Conservation (phyloP, 306 rosid genomes). For the Herpetospermum pedunculosum region DNA sequence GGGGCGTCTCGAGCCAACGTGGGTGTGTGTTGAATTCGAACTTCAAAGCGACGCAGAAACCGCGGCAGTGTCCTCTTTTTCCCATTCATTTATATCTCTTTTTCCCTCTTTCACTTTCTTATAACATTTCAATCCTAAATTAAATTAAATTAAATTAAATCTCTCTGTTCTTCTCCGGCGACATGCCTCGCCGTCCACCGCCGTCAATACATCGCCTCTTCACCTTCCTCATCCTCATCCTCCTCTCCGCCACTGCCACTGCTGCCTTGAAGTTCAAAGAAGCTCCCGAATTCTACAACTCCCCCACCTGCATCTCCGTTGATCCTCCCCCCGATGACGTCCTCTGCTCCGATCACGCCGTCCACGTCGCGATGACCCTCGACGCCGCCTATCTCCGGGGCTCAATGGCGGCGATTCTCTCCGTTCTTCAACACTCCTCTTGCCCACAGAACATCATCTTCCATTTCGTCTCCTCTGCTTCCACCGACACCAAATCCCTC, state of each 20-base stretch:
- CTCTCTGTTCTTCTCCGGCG: neutral
- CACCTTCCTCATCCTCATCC: neutral
- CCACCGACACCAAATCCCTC: constrained; percentile 16
- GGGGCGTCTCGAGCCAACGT: neutral
- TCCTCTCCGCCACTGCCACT: constrained; percentile 1
- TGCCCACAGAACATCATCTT: constrained; percentile 71
- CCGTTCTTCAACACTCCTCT: constrained; percentile 88
- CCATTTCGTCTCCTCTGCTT: constrained; percentile 61
- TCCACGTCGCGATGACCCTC: constrained; percentile 86
- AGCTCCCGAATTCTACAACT: constrained; percentile 88
- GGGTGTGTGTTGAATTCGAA: constrained; percentile 15
- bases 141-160: too few relatives aligned
- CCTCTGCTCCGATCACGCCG: constrained; percentile 28
- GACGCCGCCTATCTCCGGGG: constrained; percentile 85
- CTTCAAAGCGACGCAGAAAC: constrained; percentile 23
- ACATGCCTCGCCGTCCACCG: constrained; percentile 8
- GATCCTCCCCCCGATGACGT: neutral
- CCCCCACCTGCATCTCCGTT: constrained; percentile 39
- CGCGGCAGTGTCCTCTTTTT: constrained; percentile 9
- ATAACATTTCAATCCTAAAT: neutral
- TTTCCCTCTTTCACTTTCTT: neutral
- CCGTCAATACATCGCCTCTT: neutral
- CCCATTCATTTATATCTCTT: neutral
- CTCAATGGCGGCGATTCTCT: constrained; percentile 86
- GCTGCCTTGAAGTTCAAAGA: constrained; percentile 44